phyloP scores from a whole-genome alignment of 2,329 filamentous ascomycete species.

The Trichocomaceae sp. region DNA sequence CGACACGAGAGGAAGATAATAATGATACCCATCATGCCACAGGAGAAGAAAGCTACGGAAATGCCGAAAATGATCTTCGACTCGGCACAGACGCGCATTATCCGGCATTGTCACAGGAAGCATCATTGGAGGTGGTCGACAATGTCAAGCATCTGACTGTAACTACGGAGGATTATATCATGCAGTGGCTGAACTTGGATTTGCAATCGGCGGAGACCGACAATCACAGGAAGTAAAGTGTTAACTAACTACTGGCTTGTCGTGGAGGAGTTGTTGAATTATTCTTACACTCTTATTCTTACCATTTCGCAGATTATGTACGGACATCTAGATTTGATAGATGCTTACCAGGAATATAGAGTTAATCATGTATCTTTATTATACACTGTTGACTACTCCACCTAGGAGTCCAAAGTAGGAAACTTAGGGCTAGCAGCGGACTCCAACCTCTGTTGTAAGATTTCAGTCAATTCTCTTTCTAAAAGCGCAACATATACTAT shows the following conservation, averaged over 20 bases:
- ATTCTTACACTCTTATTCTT: neutral
- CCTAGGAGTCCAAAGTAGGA: too few relatives aligned
- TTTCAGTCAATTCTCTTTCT: neutral
- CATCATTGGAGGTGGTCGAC: neutral
- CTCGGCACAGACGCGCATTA: neutral
- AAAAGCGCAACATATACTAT: neutral
- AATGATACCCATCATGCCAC: too few relatives aligned
- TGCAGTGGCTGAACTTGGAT: neutral
- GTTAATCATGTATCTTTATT: neutral
- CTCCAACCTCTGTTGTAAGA: too few relatives aligned
- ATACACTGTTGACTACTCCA: neutral
- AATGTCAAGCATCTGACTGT: neutral
- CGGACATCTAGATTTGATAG: neutral
- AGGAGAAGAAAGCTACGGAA: too few relatives aligned
- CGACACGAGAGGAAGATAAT: neutral
- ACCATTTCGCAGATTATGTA: neutral
- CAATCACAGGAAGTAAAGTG: neutral
- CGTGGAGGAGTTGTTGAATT: neutral
- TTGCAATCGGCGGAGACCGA: neutral
- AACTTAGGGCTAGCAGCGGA: neutral
- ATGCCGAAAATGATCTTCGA: neutral
- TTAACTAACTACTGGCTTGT: neutral
- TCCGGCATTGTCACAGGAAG: neutral
- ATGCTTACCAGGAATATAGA: neutral
- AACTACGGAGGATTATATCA: neutral